Evolutionary conservation across 139 green algal genomes (phyloP).

Genomic region (Pseudopediastrum boryanum): DNA sequence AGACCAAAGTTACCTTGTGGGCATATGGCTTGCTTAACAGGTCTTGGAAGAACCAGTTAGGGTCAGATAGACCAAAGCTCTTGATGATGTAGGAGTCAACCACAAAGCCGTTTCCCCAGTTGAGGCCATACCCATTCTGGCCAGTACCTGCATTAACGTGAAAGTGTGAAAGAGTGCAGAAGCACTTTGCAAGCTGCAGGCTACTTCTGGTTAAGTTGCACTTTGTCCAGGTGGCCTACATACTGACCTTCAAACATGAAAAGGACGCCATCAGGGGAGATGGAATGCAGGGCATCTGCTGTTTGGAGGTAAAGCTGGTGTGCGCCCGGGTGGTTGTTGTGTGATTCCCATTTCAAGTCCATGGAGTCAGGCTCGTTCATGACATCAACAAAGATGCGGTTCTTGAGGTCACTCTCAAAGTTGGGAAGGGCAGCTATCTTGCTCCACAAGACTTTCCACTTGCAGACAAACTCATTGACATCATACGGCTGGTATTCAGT

Average conservation of each 20-base stretch:
- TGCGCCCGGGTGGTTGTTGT: not conserved
- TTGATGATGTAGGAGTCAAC: constrained; percentile 29
- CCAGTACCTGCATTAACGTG: constrained; percentile 30
- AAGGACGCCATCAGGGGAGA: constrained; percentile 1
- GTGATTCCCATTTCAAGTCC: constrained; percentile 24
- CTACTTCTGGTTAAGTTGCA: not conserved
- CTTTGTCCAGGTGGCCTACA: no score
- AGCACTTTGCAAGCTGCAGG: not conserved
- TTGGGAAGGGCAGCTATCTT: constrained; percentile 1
- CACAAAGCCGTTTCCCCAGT: constrained; percentile 30
- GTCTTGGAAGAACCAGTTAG: constrained; percentile 31
- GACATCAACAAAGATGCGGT: constrained; percentile 20
- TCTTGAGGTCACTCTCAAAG: constrained; percentile 15
- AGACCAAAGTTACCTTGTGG: constrained; percentile 9
- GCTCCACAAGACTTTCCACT: constrained; percentile 19
- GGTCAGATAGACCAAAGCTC: constrained; percentile 13
- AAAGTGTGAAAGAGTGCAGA: no score
- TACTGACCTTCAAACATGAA: constrained; percentile 32
- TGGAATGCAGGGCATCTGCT: constrained; percentile 1
- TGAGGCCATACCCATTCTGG: constrained; percentile 34
- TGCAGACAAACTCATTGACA: constrained; percentile 31
- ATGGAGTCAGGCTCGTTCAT: constrained; percentile 43
- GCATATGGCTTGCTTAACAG: constrained; percentile 27
- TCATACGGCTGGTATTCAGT: constrained; percentile 23
- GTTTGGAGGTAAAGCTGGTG: constrained; percentile 25